phyloP scores from a whole-genome alignment of 2,329 filamentous ascomycete species.

The Cladophialophora bantiana region DNA sequence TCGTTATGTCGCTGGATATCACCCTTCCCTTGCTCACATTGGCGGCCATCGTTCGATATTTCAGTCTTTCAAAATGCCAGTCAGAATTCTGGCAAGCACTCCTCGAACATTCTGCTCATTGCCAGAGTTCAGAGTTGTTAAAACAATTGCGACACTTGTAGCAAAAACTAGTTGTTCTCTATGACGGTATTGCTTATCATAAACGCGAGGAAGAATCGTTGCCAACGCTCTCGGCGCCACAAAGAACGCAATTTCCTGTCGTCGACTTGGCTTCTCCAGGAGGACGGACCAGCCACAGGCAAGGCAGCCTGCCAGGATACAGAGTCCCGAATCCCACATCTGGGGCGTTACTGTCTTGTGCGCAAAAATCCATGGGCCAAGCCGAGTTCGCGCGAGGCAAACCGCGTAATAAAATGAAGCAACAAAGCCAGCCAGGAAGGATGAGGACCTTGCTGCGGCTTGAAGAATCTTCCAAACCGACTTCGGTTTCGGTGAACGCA shows the following conservation, averaged over 20 bases:
- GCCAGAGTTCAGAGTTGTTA: conserved; percentile 27
- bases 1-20: too few relatives aligned
- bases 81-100: conserved; percentile 37
- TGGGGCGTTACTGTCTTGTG: conserved; percentile 57
- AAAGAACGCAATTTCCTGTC: conserved; percentile 80
- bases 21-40: too few relatives aligned
- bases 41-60: background rate
- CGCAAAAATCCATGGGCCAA: conserved; percentile 74
- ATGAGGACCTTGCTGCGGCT: conserved; percentile 73
- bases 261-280: conserved; percentile 68
- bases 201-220: conserved; percentile 74
- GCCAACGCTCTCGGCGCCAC: conserved; percentile 80
- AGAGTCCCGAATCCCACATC: conserved; percentile 67
- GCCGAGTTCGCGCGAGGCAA: conserved; percentile 74
- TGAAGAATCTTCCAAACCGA: conserved; percentile 59
- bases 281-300: conserved; percentile 85
- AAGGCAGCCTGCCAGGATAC: conserved; percentile 73
- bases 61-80: conserved; percentile 35
- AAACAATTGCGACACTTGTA: conserved; percentile 37
- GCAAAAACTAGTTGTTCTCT: conserved; percentile 42
- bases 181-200: conserved; percentile 55
- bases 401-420: conserved; percentile 84
- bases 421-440: conserved; percentile 80
- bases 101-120: conserved; percentile 32
- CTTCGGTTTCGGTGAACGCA: conserved; percentile 47